These are phyloP conservation scores for Neoboletus subvelutipes DNA, from an alignment of 768 basidiomycete species.

Conservation along the genomic window DNA sequence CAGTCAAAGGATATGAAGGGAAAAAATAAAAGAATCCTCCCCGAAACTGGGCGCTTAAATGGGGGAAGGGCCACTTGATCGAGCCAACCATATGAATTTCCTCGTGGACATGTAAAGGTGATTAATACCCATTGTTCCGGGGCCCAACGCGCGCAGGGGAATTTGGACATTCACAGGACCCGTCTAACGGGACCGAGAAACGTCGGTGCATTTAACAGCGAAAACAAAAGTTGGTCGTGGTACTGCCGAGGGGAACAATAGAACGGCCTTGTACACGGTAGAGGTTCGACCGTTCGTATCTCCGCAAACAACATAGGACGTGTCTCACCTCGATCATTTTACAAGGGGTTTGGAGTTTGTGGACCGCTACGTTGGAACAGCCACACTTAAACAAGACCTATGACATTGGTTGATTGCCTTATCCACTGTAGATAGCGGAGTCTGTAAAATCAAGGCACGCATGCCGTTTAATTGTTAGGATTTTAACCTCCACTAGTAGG, in stretches of 20 bases:
- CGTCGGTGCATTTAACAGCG: conserved; percentile 4
- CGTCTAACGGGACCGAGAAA: conserved; percentile 11
- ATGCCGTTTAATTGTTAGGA: not conserved
- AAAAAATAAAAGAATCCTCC: conserved; percentile 5
- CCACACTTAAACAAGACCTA: conserved; percentile 17
- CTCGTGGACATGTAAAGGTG: conserved; percentile 6
- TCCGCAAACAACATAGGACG: conserved; percentile 17
- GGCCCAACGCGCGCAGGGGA: not conserved
- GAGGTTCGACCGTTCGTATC: conserved; percentile 7
- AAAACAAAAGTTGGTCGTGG: conserved; percentile 24
- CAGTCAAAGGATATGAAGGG: conserved; percentile 19
- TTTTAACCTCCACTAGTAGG: not conserved
- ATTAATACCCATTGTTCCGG: conserved; percentile 25
- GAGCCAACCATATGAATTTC: conserved; percentile 10
- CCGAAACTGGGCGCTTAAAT: conserved; percentile 20
- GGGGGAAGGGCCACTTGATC: conserved; percentile 5
- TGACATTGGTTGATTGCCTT: not conserved
- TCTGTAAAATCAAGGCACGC: conserved; percentile 7
- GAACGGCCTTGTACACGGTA: not conserved
- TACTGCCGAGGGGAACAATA: conserved; percentile 27
- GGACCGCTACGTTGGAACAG: conserved; percentile 8
- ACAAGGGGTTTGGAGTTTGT: conserved; percentile 15
- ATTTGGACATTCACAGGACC: conserved; percentile 5
- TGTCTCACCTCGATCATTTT: conserved; percentile 35
- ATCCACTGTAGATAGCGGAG: not conserved